Conservation (phyloP, 352 stramenopile species). For the Globisporangium canariense region DNA sequence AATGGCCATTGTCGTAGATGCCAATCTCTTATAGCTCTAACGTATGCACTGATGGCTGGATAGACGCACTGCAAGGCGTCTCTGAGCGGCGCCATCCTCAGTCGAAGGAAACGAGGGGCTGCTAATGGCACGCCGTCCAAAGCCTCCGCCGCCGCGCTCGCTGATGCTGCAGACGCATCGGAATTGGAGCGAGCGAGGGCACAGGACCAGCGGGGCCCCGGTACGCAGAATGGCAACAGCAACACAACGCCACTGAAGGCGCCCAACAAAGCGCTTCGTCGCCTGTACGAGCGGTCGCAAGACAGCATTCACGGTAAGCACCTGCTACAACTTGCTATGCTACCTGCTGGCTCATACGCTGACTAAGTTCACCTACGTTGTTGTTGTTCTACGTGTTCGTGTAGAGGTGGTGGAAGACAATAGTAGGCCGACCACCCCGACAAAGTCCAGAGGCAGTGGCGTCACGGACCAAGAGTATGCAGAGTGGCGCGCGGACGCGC, state of each 20-base stretch:
- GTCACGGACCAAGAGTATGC: conserved; percentile 9
- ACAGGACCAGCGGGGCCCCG: neutral
- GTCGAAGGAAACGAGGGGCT: conserved; percentile 27
- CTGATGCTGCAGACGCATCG: conserved; percentile 4
- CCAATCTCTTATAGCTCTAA: neutral
- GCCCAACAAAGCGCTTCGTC: conserved; percentile 10
- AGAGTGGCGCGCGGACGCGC: conserved; percentile 9
- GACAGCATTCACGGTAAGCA: conserved; percentile 3
- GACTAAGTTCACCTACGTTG: neutral
- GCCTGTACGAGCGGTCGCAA: conserved; percentile 8
- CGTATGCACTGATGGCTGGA: neutral
- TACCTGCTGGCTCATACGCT: neutral
- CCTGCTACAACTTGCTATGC: neutral
- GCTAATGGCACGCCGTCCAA: neutral
- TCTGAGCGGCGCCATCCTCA: conserved; percentile 34
- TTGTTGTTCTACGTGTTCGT: neutral
- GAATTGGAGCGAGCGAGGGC: neutral
- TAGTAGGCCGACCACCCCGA: neutral
- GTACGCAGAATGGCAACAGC: neutral
- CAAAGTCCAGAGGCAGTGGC: neutral
- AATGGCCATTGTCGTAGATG: neutral
- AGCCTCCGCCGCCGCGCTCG: conserved; percentile 11
- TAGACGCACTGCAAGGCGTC: conserved; percentile 43
- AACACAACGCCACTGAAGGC: conserved; percentile 1
- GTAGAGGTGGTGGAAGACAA: neutral